Conservation (phyloP, 2,329 filamentous ascomycete genomes). For the Podosphaera xanthii region DNA sequence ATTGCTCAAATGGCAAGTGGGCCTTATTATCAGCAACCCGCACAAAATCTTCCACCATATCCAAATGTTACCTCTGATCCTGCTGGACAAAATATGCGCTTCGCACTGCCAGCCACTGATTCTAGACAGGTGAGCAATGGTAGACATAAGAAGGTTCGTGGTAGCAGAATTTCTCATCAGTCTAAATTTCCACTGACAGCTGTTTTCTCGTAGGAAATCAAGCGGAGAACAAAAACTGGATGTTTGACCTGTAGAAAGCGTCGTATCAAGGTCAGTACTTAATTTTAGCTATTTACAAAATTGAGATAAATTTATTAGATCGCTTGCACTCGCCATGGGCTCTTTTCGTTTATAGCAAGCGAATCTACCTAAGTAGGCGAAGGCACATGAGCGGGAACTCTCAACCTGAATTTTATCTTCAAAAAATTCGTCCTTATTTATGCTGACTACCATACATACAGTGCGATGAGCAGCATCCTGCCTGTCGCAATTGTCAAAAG, state of each 20-base stretch:
- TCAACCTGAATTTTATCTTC: constrained; percentile 6
- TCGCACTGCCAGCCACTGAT: constrained; percentile 29
- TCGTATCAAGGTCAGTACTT: constrained; percentile 44
- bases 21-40: constrained; percentile 25
- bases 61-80: constrained; percentile 23
- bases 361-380: constrained; percentile 18
- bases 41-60: constrained; percentile 20
- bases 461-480: constrained; percentile 92
- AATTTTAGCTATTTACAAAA: constrained; percentile 6
- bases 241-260: constrained; percentile 42
- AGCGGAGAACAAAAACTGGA: constrained; percentile 52
- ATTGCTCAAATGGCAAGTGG: constrained; percentile 23
- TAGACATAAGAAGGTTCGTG: constrained; percentile 28
- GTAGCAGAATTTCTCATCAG: constrained; percentile 2
- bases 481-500: constrained; percentile 76
- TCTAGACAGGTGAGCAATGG: constrained; percentile 34
- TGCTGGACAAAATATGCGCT: constrained; percentile 25
- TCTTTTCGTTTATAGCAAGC: constrained; percentile 17
- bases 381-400: constrained; percentile 14
- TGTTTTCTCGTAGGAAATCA: constrained; percentile 33
- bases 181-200: constrained; percentile 11
- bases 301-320: constrained; percentile 5
- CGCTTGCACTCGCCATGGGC: constrained; percentile 11
- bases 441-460: constrained; percentile 19
- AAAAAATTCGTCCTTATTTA: constrained; percentile 4